These are phyloP conservation scores for Trichoderma orchidacearum DNA, from an alignment of 495 filamentous ascomycete species.

Conservation along the genomic window DNA sequence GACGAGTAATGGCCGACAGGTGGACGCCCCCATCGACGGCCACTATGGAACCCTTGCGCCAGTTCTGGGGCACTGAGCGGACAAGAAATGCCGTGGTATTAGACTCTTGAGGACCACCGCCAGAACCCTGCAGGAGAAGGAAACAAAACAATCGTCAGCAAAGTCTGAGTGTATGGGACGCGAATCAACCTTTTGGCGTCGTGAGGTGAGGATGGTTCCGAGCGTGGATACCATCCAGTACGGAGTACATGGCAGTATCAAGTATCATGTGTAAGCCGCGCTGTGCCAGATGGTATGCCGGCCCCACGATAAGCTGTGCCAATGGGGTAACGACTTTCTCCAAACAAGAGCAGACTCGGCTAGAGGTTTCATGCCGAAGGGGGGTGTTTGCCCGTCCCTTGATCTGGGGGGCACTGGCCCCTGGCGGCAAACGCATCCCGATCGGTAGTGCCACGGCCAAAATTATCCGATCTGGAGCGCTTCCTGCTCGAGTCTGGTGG, in stretches of 20 bases:
- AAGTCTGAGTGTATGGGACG: no score
- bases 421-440: background rate
- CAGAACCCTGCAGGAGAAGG: constrained; percentile 52
- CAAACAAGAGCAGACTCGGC: background rate
- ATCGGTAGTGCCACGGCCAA: background rate
- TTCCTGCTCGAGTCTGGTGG: background rate
- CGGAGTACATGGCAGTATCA: no score
- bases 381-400: background rate
- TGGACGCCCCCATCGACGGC: constrained; percentile 91
- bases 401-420: background rate
- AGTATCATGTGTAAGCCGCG: background rate
- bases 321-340: background rate
- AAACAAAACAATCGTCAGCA: constrained; percentile 12
- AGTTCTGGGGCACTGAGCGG: constrained; percentile 61
- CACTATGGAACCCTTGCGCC: constrained; percentile 66
- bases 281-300: background rate
- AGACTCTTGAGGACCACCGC: constrained; percentile 81
- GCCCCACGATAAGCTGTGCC: constrained; percentile 1
- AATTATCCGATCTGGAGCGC: background rate
- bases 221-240: no score
- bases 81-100: constrained; percentile 82
- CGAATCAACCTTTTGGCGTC: no score
- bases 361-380: background rate
- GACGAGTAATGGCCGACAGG: constrained; percentile 64
- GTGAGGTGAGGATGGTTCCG: no score